A percentile compares a stretch with the other conserved stretches of the same genome.
Conservation (phyloP, 2,329 filamentous ascomycete species). For the Sporothrix dimorphospora region DNA sequence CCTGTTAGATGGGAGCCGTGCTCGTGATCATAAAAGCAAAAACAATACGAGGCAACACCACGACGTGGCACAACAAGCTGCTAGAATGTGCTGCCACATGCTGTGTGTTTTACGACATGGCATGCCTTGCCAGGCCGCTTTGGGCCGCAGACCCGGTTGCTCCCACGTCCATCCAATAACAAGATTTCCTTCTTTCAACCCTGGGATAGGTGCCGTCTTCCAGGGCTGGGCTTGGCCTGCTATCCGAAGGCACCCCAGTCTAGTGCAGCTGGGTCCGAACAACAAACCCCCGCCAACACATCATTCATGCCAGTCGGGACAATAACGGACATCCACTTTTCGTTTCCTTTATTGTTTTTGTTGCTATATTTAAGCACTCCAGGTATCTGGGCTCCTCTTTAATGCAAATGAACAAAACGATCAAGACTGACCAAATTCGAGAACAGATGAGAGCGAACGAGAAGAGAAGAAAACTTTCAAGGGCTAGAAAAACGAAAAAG, state of each 20-base stretch:
- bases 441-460: neutral
- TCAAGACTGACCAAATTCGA: neutral
- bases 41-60: neutral
- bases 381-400: conserved; percentile 4
- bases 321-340: neutral
- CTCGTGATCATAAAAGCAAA: neutral
- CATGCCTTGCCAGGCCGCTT: neutral
- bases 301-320: neutral
- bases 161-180: neutral
- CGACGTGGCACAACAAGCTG: neutral
- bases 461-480: neutral
- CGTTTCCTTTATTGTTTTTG: conserved; percentile 8
- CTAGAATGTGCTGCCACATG: conserved; percentile 17
- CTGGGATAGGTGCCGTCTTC: neutral
- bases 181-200: neutral
- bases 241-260: conserved; percentile 4
- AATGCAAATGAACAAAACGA: neutral
- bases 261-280: conserved; percentile 19
- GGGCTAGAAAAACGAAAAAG: neutral
- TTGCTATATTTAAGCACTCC: conserved; percentile 28
- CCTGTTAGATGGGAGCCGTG: neutral
- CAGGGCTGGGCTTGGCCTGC: neutral
- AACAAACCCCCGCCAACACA: conserved; percentile 17
- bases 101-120: neutral
- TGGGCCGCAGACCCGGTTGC: conserved; percentile 1